phyloP scores from a whole-genome alignment of 306 rosid species.

The Amphicarpaea edgeworthii region DNA sequence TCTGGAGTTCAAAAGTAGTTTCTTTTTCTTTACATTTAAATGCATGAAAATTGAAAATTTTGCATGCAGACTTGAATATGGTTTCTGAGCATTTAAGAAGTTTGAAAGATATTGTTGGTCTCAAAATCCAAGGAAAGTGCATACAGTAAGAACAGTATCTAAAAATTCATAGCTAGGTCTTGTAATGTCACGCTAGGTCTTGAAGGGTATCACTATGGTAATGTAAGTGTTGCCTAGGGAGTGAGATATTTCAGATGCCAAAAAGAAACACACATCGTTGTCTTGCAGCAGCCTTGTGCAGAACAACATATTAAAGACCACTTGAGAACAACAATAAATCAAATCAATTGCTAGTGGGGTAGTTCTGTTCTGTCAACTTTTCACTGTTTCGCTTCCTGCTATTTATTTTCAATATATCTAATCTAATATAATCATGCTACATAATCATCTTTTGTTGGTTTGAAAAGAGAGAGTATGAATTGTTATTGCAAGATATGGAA shows the following conservation, averaged over 20 bases:
- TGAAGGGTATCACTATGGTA: neutral
- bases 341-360: neutral
- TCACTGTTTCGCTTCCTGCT: too few relatives aligned
- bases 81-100: neutral
- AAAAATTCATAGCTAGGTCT: neutral
- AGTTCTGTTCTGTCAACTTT: neutral
- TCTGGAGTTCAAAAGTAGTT: too few relatives aligned
- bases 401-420: too few relatives aligned
- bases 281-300: slow-evolving; percentile 8
- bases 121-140: neutral
- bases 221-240: neutral
- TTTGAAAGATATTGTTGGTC: neutral
- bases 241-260: neutral
- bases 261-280: neutral
- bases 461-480: too few relatives aligned
- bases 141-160: neutral
- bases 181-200: neutral
- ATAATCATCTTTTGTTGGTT: neutral
- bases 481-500: neutral
- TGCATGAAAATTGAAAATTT: too few relatives aligned
- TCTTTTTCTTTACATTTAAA: too few relatives aligned
- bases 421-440: neutral
- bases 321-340: neutral
- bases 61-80: neutral
- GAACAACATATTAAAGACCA: neutral